Conservation (phyloP, 2,329 filamentous ascomycete genomes). For the Ophiocordyceps camponoti-rufipedis region DNA sequence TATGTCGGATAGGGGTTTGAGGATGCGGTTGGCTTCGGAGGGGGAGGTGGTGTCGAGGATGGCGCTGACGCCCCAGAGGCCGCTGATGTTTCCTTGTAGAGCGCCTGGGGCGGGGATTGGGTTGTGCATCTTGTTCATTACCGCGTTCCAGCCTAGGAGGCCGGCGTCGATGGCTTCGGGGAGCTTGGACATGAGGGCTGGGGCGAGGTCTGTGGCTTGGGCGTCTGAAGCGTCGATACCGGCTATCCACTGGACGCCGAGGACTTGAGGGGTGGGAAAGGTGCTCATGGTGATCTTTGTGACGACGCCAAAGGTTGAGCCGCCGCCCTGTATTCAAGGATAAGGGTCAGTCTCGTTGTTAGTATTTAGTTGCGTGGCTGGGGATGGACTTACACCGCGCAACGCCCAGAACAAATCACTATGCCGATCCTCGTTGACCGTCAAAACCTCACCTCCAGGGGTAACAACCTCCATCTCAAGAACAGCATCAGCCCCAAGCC, state of each 20-base stretch:
- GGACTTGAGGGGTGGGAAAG: neutral
- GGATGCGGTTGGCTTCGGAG: neutral
- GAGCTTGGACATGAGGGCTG: neutral
- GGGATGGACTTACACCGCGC: conserved; percentile 20
- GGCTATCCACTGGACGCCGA: neutral
- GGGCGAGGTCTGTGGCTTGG: neutral
- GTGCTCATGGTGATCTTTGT: neutral
- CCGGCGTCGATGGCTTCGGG: neutral
- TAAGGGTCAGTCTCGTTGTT: neutral
- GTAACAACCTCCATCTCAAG: conserved; percentile 37
- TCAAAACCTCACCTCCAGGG: conserved; percentile 30
- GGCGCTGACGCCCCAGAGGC: neutral
- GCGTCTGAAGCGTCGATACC: neutral
- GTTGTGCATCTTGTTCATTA: neutral
- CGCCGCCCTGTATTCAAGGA: neutral
- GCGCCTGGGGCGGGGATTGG: neutral
- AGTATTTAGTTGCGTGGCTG: neutral
- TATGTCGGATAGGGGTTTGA: neutral
- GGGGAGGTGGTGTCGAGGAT: neutral
- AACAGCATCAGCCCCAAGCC: conserved; percentile 35
- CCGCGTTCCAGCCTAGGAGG: neutral
- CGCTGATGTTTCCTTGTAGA: neutral
- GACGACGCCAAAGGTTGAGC: neutral
- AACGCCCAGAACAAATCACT: conserved; percentile 37
- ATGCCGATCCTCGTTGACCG: conserved; percentile 27